phyloP scores from a whole-genome alignment of 495 filamentous ascomycete genomes.

The Rostrohypoxylon terebratum region DNA sequence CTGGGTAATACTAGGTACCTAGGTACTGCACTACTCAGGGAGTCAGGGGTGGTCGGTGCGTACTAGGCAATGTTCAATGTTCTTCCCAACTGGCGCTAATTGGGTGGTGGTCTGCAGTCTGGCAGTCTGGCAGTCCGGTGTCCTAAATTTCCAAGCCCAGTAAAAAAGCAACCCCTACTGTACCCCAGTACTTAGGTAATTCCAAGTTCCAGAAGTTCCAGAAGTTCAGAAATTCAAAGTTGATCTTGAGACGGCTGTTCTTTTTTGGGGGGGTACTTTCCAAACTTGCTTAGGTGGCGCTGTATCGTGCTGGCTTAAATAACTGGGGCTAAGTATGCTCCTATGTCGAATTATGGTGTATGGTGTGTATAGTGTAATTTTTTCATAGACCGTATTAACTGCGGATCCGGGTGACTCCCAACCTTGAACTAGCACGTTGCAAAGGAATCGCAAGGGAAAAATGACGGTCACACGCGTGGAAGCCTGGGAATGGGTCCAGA shows the following conservation, averaged over 20 bases:
- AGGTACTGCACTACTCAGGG: no score
- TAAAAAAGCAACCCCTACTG: no score
- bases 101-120: no score
- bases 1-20: background rate
- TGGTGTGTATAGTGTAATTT: background rate
- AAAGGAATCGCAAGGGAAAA: conserved; percentile 46
- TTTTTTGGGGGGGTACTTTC: background rate
- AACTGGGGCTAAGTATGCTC: conserved; percentile 5
- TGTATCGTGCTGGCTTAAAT: conserved; percentile 22
- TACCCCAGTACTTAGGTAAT: background rate
- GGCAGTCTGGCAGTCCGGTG: no score
- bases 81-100: no score
- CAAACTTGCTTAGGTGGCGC: conserved; percentile 5
- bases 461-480: conserved; percentile 48
- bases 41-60: conserved; percentile 30
- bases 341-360: background rate
- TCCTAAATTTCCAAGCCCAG: no score
- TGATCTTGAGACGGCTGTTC: background rate
- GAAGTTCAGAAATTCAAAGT: no score
- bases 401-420: conserved; percentile 41
- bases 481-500: conserved; percentile 50
- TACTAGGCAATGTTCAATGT: no score
- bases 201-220: no score
- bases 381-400: conserved; percentile 33
- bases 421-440: conserved; percentile 48